These are phyloP conservation scores for Monosporascus sp. DNA, from an alignment of 2,329 filamentous ascomycete species.

Conservation along the genomic window DNA sequence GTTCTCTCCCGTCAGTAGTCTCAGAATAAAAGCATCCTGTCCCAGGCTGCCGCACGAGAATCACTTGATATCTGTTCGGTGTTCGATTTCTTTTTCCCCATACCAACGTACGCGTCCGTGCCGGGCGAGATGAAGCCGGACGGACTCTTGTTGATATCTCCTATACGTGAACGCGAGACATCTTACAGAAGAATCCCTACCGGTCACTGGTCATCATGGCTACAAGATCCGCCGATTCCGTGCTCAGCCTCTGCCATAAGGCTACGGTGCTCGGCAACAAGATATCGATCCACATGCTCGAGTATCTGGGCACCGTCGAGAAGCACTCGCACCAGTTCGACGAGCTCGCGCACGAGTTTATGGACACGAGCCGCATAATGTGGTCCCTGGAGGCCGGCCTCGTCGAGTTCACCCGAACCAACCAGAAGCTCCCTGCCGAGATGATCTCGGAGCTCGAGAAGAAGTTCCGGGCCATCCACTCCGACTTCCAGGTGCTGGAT, in stretches of 20 bases:
- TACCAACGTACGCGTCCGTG: too few species aligned
- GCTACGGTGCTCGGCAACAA: slow-evolving; percentile 56
- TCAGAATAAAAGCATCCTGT: too few species aligned
- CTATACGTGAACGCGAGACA: too few species aligned
- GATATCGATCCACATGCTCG: slow-evolving; percentile 59
- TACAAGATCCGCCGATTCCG: not conserved
- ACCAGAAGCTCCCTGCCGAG: slow-evolving; percentile 51
- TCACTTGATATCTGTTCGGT: too few species aligned
- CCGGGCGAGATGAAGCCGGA: too few species aligned
- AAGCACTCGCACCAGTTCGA: slow-evolving; percentile 50
- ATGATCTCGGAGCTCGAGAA: slow-evolving; percentile 59
- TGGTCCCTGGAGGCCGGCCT: slow-evolving; percentile 66
- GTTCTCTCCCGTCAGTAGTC: too few species aligned
- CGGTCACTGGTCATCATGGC: not conserved
- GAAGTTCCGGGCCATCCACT: slow-evolving; percentile 55
- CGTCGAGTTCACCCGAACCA: slow-evolving; percentile 42
- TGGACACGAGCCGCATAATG: slow-evolving; percentile 60
- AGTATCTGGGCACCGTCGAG: slow-evolving; percentile 55
- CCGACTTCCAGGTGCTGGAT: slow-evolving; percentile 58
- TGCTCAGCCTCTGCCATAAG: slow-evolving; percentile 28
- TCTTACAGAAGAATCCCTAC: not conserved
- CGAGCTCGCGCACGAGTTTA: slow-evolving; percentile 57
- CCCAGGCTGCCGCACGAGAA: too few species aligned
- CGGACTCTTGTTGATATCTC: too few species aligned
- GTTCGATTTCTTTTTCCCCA: too few species aligned